These are phyloP conservation scores for Jacaranda mimosifolia DNA, from an alignment of 257 asterid genomes.

Conservation along the genomic window DNA sequence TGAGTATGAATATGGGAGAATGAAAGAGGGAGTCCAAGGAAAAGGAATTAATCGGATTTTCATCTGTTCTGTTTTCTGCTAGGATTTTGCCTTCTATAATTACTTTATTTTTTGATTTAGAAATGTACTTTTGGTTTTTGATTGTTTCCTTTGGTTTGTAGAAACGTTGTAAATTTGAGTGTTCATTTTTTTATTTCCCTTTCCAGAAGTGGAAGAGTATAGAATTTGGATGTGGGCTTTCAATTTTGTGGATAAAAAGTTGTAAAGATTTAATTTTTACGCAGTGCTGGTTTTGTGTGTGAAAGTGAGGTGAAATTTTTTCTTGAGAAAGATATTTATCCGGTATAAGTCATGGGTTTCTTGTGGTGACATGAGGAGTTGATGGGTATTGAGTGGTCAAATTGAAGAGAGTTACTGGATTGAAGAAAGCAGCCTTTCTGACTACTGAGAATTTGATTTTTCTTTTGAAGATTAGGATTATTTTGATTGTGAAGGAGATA, in stretches of 20 bases:
- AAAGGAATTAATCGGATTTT: conserved; percentile 32
- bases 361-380: conserved; percentile 41
- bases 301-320: conserved; percentile 24
- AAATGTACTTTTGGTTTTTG: conserved; percentile 12
- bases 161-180: conserved; percentile 28
- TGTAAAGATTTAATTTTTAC: conserved; percentile 31
- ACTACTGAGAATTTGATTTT: conserved; percentile 28
- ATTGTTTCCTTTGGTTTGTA: conserved; percentile 11
- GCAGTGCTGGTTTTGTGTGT: conserved; percentile 20
- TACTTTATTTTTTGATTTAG: conserved; percentile 16
- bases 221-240: conserved; percentile 40
- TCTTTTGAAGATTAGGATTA: conserved; percentile 10
- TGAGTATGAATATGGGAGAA: conserved; percentile 45
- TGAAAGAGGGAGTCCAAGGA: conserved; percentile 38
- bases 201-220: conserved; percentile 12
- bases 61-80: conserved; percentile 30
- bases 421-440: conserved; percentile 18
- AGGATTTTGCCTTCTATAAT: conserved; percentile 11
- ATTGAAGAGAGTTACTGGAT: conserved; percentile 30
- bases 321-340: conserved; percentile 25
- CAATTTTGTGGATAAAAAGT: conserved; percentile 30
- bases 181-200: background rate
- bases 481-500: conserved; percentile 16
- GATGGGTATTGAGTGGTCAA: conserved; percentile 37
- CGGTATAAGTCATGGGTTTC: conserved; percentile 50